These are phyloP conservation scores for Barnettozyma salicaria DNA, from an alignment of 805 yeast species.

Conservation along the genomic window DNA sequence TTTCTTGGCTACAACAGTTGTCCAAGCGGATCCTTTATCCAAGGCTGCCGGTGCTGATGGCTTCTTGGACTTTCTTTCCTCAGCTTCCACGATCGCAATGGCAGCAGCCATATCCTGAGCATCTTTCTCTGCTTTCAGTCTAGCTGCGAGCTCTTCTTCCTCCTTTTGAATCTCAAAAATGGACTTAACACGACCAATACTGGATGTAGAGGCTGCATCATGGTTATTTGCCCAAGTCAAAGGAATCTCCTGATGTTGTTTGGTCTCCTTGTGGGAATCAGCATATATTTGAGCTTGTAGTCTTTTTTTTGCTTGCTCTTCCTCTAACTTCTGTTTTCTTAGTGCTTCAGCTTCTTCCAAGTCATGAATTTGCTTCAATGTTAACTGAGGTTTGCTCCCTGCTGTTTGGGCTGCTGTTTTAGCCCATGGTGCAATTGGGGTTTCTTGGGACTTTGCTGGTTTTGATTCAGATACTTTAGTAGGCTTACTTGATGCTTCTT, in stretches of 20 bases:
- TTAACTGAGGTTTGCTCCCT: constrained; percentile 32
- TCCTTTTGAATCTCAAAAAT: constrained; percentile 59
- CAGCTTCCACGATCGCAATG: constrained; percentile 18
- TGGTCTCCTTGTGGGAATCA: constrained; percentile 14
- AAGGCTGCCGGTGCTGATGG: constrained; percentile 13
- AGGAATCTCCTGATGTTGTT: constrained; percentile 13
- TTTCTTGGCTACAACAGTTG: constrained; percentile 29
- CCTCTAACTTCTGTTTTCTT: constrained; percentile 34
- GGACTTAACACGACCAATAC: constrained; percentile 38
- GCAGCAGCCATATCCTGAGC: constrained; percentile 17
- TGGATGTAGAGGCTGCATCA: constrained; percentile 5
- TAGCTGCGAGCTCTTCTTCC: constrained; percentile 36
- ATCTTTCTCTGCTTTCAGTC: constrained; percentile 5
- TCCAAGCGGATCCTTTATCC: constrained; percentile 31
- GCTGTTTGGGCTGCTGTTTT: constrained; percentile 13
- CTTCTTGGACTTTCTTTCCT: constrained; percentile 7
- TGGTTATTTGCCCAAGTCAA: constrained; percentile 5
- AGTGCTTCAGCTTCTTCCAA: constrained; percentile 41
- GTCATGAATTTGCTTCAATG: constrained; percentile 47
- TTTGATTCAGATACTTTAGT: constrained; percentile 1
- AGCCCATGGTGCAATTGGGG: constrained; percentile 51
- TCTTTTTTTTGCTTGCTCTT: constrained; percentile 16
- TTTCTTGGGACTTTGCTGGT: constrained; percentile 4
- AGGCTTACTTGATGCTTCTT: not conserved
- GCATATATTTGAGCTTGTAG: constrained; percentile 16